Evolutionary conservation across 1,284 basidiomycete genomes (phyloP).

Genomic region (Neolentinus lepideus): DNA sequence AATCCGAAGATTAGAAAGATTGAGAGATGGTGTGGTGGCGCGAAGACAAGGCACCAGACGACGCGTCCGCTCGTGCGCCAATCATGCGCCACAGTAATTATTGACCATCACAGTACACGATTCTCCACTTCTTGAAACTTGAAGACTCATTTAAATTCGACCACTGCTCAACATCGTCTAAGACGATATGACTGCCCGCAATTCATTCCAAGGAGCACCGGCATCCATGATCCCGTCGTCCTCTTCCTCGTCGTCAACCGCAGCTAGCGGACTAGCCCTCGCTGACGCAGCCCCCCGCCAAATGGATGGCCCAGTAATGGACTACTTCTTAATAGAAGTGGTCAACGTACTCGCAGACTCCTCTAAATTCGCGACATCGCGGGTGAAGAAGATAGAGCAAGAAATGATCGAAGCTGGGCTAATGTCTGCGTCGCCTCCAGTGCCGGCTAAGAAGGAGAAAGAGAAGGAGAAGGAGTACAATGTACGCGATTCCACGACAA

Average conservation of each 20-base stretch:
- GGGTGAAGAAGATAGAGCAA: conserved; percentile 57
- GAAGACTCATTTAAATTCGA: too few species aligned
- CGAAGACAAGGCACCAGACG: background rate
- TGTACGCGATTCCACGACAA: conserved; percentile 42
- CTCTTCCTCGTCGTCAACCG: conserved; percentile 25
- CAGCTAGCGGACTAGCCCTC: conserved; percentile 35
- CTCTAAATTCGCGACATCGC: conserved; percentile 58
- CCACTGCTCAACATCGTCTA: background rate
- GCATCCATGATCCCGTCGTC: conserved; percentile 9
- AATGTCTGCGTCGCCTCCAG: conserved; percentile 35
- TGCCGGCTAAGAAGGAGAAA: conserved; percentile 34
- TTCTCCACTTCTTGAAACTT: too few species aligned
- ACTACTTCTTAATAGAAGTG: conserved; percentile 81
- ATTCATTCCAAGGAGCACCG: conserved; percentile 12
- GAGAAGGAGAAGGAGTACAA: conserved; percentile 27
- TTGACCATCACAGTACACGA: too few species aligned
- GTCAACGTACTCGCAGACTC: conserved; percentile 68
- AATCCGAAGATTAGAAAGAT: background rate
- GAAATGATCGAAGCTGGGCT: conserved; percentile 74
- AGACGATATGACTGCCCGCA: background rate
- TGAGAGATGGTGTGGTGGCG: background rate
- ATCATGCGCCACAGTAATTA: background rate
- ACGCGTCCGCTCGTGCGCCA: too few species aligned
- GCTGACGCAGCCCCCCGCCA: conserved; percentile 53
- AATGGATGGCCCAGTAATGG: conserved; percentile 73